Base-by-base conservation (phyloP, 139 green algal species). In the Eudorina sp. region DNA sequence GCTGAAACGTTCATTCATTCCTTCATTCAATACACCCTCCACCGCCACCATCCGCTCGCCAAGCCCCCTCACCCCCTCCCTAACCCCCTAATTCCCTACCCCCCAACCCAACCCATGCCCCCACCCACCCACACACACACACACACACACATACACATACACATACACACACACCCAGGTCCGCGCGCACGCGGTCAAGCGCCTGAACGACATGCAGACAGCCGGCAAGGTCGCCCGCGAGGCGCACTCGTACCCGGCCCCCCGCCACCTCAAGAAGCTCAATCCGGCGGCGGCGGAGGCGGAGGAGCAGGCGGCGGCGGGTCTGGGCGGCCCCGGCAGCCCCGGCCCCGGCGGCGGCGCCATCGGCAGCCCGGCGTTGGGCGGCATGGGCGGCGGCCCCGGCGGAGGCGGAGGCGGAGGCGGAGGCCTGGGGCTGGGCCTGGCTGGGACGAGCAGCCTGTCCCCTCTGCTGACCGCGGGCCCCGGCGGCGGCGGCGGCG, bases 181-280 rank as follows among this genome's bases (percentile, higher is more conserved):
- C 40, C 80, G 88, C 45, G 55, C 58, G 1, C 80, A 86, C 41
- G 88, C 88, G 4, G 72, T 91, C 19, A 85, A 85, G 34, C 88
- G 88, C 3, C 80, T 91, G 53, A 84, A 76, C 41, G 80, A 88
- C 41, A 86, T 91, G 70, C 80, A 88, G 72, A 82, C 88, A 21
- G 88, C 88, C 4, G 88, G 88, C 69, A 88, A 90, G 45, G 75
- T 90, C 36, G 77, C 75, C 19, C 38, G 72, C 8, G 75, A 82
- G 77, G 86, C 86, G 38, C 55, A 84, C 70, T 55, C 84, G 14
- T 86, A 86, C 60, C 66, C 84, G 3, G 84, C 55, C 25, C 86
- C 86, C 0, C 48, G 77, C 27, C 77, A 90, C 76, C 69, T 90
- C 3, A 85, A 85, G 60, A 86, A 86, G 53, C 76, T 90, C 23